A percentile compares a stretch with the other conserved stretches of the same genome.
phyloP scores from a whole-genome alignment of 148 eudicot species.

The Euryodendron excelsum region DNA sequence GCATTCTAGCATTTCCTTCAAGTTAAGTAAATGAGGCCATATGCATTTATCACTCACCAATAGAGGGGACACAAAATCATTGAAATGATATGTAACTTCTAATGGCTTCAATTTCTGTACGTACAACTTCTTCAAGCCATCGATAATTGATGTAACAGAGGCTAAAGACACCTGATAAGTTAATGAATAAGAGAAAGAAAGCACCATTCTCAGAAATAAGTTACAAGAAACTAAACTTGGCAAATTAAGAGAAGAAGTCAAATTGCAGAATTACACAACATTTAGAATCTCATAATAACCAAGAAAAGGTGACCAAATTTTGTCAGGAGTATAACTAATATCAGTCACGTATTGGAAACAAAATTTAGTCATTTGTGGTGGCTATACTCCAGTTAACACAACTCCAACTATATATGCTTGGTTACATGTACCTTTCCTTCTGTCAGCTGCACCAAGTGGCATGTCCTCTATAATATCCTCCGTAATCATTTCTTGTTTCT shows the following conservation, averaged over 20 bases:
- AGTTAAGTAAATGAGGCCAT: neutral
- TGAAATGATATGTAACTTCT: conserved; percentile 80
- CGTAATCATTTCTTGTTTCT: no score
- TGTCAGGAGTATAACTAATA: neutral
- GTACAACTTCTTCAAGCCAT: conserved; percentile 89
- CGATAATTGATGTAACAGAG: conserved; percentile 81
- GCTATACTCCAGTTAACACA: neutral
- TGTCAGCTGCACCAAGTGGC: neutral
- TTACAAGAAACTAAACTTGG: neutral
- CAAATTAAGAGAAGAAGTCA: neutral
- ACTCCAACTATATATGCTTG: no score
- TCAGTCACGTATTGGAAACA: neutral
- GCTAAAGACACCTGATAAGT: conserved; percentile 49
- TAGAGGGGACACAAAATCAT: conserved; percentile 87
- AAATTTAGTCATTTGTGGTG: no score
- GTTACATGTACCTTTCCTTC: no score
- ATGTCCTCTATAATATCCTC: neutral
- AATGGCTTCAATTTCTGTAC: conserved; percentile 87
- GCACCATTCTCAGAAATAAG: conserved; percentile 5
- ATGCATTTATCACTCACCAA: conserved; percentile 54
- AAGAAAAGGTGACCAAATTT: neutral
- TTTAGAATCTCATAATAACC: neutral
- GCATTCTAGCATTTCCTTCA: neutral
- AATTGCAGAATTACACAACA: neutral
- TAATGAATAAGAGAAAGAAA: neutral